Conservation (phyloP, 1,284 basidiomycete genomes). For the Caloboletus inedulis region DNA sequence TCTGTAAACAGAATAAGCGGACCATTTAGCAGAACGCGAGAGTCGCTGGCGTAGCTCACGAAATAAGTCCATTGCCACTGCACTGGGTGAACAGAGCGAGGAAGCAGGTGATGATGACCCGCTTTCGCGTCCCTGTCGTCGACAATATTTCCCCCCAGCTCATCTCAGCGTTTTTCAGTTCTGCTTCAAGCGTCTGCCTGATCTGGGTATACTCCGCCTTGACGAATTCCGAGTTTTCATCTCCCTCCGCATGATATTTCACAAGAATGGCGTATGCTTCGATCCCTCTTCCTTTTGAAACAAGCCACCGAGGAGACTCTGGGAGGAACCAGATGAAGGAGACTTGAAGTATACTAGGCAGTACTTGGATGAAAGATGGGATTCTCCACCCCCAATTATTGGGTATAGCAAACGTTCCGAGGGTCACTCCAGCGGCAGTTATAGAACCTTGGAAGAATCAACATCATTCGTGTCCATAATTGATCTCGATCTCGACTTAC, state of each 20-base stretch:
- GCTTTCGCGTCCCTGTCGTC: conserved; percentile 10
- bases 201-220: conserved; percentile 19
- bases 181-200: conserved; percentile 29
- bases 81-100: conserved; percentile 51
- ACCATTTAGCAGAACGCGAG: too few relatives aligned
- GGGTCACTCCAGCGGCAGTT: conserved; percentile 34
- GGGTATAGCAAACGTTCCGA: conserved; percentile 47
- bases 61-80: conserved; percentile 9
- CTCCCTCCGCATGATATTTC: conserved; percentile 21
- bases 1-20: conserved; percentile 1
- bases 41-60: not conserved
- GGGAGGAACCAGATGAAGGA: conserved; percentile 49
- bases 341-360: conserved; percentile 51
- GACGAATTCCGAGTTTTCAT: conserved; percentile 19
- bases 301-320: conserved; percentile 59
- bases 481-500: not conserved
- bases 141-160: conserved; percentile 1
- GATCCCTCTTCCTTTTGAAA: conserved; percentile 47
- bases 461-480: too few relatives aligned
- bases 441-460: conserved; percentile 9
- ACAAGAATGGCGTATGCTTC: conserved; percentile 30
- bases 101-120: conserved; percentile 4
- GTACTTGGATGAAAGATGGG: conserved; percentile 41
- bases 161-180: conserved; percentile 2
- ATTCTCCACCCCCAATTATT: conserved; percentile 43